Conservation (phyloP, 2,329 filamentous ascomycete species). For the Penicillium griseofulvum region DNA sequence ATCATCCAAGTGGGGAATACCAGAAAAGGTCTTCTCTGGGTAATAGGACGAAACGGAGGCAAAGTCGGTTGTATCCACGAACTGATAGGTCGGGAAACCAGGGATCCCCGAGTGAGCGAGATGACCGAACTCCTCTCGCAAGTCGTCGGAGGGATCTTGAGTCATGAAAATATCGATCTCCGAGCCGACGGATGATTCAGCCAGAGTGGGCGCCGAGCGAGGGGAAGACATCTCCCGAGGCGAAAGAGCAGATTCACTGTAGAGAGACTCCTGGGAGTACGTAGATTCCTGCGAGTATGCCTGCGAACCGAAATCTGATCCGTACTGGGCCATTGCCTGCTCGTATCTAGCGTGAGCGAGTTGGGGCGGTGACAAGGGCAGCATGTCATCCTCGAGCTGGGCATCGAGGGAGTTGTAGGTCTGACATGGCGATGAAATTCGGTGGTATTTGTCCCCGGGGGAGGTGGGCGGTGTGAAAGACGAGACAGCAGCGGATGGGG, state of each 20-base stretch:
- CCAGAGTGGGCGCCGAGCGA: slow-evolving; percentile 36
- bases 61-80: slow-evolving; percentile 29
- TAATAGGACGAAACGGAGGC: slow-evolving; percentile 34
- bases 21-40: slow-evolving; percentile 31
- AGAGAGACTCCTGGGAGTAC: slow-evolving; percentile 29
- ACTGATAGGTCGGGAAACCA: slow-evolving; percentile 29
- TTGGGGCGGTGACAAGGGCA: slow-evolving; percentile 34
- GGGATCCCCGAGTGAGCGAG: slow-evolving; percentile 32
- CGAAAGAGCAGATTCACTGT: slow-evolving; percentile 30
- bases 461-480: slow-evolving; percentile 50
- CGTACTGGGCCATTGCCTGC: slow-evolving; percentile 24
- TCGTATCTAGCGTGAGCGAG: slow-evolving; percentile 23
- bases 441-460: slow-evolving; percentile 41
- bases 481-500: slow-evolving; percentile 44
- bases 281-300: slow-evolving; percentile 26
- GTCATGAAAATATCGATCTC: slow-evolving; percentile 44
- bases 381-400: slow-evolving; percentile 38
- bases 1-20: slow-evolving; percentile 25
- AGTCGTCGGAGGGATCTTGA: slow-evolving; percentile 29
- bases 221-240: slow-evolving; percentile 38
- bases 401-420: slow-evolving; percentile 40
- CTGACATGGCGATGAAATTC: slow-evolving; percentile 37
- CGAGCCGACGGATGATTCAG: slow-evolving; percentile 34
- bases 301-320: slow-evolving; percentile 12
- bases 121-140: slow-evolving; percentile 32